Conservation (phyloP, 768 basidiomycete species). For the Pleurotus salmoneostramineus region DNA sequence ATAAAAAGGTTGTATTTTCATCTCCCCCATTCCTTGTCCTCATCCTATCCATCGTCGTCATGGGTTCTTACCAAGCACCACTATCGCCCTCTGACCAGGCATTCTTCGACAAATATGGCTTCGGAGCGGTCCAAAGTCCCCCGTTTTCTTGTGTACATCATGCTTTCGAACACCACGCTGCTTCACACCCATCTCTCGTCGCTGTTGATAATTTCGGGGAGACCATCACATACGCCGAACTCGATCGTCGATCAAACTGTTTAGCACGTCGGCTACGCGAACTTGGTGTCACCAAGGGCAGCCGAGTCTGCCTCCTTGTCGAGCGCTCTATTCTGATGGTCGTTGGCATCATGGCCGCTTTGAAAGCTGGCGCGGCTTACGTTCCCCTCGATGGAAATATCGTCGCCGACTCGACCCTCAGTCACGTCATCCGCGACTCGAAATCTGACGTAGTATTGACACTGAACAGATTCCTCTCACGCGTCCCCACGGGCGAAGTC, state of each 20-base stretch:
- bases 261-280: slow-evolving; percentile 30
- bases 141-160: slow-evolving; percentile 19
- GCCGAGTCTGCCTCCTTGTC: slow-evolving; percentile 41
- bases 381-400: slow-evolving; percentile 45
- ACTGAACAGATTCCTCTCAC: slow-evolving; percentile 27
- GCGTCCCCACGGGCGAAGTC: slow-evolving; percentile 26
- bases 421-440: slow-evolving; percentile 35
- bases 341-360: slow-evolving; percentile 37
- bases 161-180: slow-evolving; percentile 21
- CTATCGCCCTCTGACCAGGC: slow-evolving; percentile 37
- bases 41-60: slow-evolving; percentile 66
- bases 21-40: slow-evolving; percentile 2
- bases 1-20: slow-evolving; percentile 5
- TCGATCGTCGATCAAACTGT: slow-evolving; percentile 26
- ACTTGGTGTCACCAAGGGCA: slow-evolving; percentile 33
- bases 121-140: slow-evolving; percentile 23
- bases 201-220: slow-evolving; percentile 24
- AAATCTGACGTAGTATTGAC: slow-evolving; percentile 30
- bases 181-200: slow-evolving; percentile 17
- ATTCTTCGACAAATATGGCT: slow-evolving; percentile 41
- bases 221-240: slow-evolving; percentile 23
- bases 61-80: slow-evolving; percentile 54
- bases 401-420: slow-evolving; percentile 39
- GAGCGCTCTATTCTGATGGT: slow-evolving; percentile 39
- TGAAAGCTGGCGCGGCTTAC: slow-evolving; percentile 45